These are phyloP conservation scores for Cardamine chenopodiifolia DNA, from an alignment of 345 rosid genomes.

Conservation along the genomic window DNA sequence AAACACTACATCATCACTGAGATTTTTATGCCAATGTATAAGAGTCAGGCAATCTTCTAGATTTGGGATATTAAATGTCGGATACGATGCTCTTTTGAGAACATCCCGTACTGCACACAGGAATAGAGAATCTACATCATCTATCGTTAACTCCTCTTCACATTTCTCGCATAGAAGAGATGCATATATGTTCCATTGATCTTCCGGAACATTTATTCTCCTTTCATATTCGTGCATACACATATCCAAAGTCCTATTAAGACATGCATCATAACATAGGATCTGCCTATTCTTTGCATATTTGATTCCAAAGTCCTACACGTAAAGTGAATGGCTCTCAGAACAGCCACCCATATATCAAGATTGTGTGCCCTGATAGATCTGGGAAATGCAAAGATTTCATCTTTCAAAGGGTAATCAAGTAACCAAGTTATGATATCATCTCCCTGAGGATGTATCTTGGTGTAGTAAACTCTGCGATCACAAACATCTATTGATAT, in stretches of 20 bases:
- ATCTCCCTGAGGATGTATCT: slow-evolving; percentile 33
- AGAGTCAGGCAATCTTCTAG: not conserved
- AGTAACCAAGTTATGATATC: slow-evolving; percentile 29
- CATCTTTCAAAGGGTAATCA: slow-evolving; percentile 2
- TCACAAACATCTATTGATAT: slow-evolving; percentile 22
- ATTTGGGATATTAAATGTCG: not conserved
- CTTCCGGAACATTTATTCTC: not conserved
- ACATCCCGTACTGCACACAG: slow-evolving; percentile 17
- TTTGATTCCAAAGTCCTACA: not conserved
- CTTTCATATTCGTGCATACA: slow-evolving; percentile 14
- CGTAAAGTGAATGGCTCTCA: slow-evolving; percentile 13
- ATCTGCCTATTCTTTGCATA: not conserved
- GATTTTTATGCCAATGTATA: slow-evolving; percentile 1
- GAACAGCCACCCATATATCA: slow-evolving; percentile 30
- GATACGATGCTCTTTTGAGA: slow-evolving; percentile 12
- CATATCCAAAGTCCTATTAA: not conserved
- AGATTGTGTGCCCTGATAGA: slow-evolving; percentile 30
- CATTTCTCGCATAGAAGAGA: slow-evolving; percentile 7
- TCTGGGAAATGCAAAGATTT: not conserved
- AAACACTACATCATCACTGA: slow-evolving; percentile 25
- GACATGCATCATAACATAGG: not conserved
- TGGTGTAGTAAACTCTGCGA: slow-evolving; percentile 21
- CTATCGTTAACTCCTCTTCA: not conserved
- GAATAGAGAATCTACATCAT: not conserved
- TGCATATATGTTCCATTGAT: slow-evolving; percentile 23